Percentiles rank a stretch among this genome's conserved stretches.
phyloP scores from a whole-genome alignment of 2,329 filamentous ascomycete species.

The Leptographium lundbergii region DNA sequence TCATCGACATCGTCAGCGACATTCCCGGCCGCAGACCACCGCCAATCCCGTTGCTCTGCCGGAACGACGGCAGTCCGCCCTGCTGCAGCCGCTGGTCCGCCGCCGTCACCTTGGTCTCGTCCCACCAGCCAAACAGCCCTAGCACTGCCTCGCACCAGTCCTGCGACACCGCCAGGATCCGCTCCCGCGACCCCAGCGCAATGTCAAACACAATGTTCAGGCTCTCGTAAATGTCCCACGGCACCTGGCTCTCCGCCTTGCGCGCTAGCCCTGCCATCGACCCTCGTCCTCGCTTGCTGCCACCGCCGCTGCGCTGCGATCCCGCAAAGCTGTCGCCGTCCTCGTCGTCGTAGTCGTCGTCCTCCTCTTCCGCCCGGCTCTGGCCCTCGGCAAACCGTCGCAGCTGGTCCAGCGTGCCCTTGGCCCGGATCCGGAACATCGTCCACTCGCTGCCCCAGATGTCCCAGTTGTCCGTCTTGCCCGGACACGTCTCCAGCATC shows the following conservation, averaged over 20 bases:
- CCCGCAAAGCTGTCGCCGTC: slow-evolving; percentile 14
- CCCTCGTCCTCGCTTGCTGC: slow-evolving; percentile 18
- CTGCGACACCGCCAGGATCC: slow-evolving; percentile 64
- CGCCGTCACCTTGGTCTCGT: slow-evolving; percentile 37
- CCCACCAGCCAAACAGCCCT: slow-evolving; percentile 82
- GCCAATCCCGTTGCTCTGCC: neutral
- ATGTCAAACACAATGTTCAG: slow-evolving; percentile 71
- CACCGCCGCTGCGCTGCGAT: slow-evolving; percentile 17
- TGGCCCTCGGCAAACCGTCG: slow-evolving; percentile 69
- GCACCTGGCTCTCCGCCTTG: slow-evolving; percentile 75
- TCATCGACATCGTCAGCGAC: neutral
- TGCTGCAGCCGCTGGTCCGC: neutral
- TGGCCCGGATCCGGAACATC: slow-evolving; percentile 65
- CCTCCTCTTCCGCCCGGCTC: slow-evolving; percentile 18
- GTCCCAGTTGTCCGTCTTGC: slow-evolving; percentile 63
- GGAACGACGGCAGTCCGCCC: neutral
- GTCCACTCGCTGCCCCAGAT: slow-evolving; percentile 72
- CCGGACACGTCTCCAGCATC: slow-evolving; percentile 63
- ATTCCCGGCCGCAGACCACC: neutral
- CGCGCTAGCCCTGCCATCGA: slow-evolving; percentile 53
- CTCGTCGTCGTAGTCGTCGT: slow-evolving; percentile 1
- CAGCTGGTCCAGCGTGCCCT: slow-evolving; percentile 56
- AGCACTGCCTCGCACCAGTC: slow-evolving; percentile 90
- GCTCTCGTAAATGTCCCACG: slow-evolving; percentile 82
- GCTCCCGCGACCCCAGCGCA: slow-evolving; percentile 59